These are phyloP conservation scores for Ceratocystis variospora DNA, from an alignment of 2,329 filamentous ascomycete species.

Conservation along the genomic window DNA sequence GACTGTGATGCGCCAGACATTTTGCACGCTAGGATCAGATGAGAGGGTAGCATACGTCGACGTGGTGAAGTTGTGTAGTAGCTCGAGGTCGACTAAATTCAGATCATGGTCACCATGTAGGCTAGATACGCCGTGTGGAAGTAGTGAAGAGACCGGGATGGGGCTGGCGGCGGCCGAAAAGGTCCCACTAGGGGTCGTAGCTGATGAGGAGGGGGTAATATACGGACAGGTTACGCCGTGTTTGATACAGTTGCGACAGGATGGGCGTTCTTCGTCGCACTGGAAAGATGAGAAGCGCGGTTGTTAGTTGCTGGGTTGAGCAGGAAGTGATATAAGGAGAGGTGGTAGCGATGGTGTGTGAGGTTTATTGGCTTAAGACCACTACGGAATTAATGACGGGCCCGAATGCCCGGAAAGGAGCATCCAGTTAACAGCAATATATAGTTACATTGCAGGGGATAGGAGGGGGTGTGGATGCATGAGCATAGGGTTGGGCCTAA, in stretches of 20 bases:
- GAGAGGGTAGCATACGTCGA: conserved; percentile 37
- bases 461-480: neutral
- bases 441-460: neutral
- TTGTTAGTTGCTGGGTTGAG: neutral
- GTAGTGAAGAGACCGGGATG: neutral
- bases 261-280: conserved; percentile 24
- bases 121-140: conserved; percentile 4
- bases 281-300: conserved; percentile 2
- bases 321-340: neutral
- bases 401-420: neutral
- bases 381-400: neutral
- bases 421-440: neutral
- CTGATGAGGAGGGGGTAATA: conserved; percentile 15
- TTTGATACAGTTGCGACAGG: conserved; percentile 24
- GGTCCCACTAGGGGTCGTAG: conserved; percentile 11
- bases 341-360: neutral
- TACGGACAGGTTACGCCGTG: conserved; percentile 23
- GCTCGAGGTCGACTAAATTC: conserved; percentile 35
- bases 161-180: conserved; percentile 3
- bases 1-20: conserved; percentile 35
- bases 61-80: conserved; percentile 40
- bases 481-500: neutral
- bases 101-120: conserved; percentile 21
- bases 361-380: neutral
- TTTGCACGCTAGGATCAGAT: conserved; percentile 26